These are phyloP conservation scores for Barnettozyma vustinii DNA, from an alignment of 805 yeast species.

Conservation along the genomic window DNA sequence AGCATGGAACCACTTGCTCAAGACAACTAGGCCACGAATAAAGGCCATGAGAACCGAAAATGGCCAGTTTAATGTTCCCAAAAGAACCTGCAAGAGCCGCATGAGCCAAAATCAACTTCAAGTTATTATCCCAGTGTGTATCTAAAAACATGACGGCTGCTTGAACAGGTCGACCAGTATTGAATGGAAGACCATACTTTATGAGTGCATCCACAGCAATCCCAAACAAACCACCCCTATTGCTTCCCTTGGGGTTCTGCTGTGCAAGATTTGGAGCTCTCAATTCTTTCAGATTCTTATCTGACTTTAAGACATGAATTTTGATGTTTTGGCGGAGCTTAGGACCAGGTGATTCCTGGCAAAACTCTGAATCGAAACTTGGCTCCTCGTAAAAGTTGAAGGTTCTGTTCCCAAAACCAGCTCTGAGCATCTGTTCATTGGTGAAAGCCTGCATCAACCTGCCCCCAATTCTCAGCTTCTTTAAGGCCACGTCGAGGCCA, in stretches of 20 bases:
- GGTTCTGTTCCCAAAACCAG: constrained; percentile 73
- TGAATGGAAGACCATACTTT: constrained; percentile 51
- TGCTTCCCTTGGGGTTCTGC: constrained; percentile 68
- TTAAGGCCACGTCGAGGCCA: constrained; percentile 61
- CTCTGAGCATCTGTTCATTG: constrained; percentile 77
- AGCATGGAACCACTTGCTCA: constrained; percentile 62
- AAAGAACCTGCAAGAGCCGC: constrained; percentile 94
- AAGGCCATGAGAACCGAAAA: constrained; percentile 89
- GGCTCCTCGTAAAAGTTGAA: constrained; percentile 72
- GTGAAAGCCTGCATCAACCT: constrained; percentile 90
- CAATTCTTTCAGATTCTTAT: constrained; percentile 63
- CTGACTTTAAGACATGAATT: constrained; percentile 69
- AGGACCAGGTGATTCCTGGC: constrained; percentile 32
- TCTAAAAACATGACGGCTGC: constrained; percentile 87
- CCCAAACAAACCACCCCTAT: constrained; percentile 71
- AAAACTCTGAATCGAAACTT: constrained; percentile 45
- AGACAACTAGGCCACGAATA: constrained; percentile 89
- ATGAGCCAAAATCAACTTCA: constrained; percentile 66
- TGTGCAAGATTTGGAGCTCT: constrained; percentile 81
- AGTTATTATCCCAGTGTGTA: constrained; percentile 68
- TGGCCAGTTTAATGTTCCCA: constrained; percentile 66
- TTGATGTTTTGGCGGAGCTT: constrained; percentile 55
- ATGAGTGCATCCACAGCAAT: constrained; percentile 71
- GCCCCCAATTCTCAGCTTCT: constrained; percentile 74
- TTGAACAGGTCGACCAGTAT: constrained; percentile 43